These are phyloP conservation scores for Fraxinus xanthoxyloides DNA, from an alignment of 305 asterid genomes.

Conservation along the genomic window DNA sequence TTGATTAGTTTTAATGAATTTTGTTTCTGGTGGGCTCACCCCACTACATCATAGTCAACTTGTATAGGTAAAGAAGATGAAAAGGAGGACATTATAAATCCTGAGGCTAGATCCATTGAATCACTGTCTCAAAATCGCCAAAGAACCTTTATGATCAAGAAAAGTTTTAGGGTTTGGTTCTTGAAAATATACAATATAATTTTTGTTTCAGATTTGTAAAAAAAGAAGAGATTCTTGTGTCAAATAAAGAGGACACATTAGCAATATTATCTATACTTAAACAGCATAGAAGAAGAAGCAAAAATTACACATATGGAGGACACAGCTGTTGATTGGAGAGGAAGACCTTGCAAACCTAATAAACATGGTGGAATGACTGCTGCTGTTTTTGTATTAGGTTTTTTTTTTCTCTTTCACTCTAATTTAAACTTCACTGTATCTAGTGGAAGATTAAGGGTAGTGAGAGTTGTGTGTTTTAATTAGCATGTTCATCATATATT, in stretches of 20 bases:
- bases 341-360: conserved; percentile 51
- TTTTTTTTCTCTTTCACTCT: not conserved
- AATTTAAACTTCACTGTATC: not conserved
- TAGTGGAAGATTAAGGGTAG: not conserved
- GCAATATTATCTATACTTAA: conserved; percentile 4
- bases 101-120: conserved; percentile 20
- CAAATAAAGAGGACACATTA: conserved; percentile 17
- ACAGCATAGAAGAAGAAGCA: not conserved
- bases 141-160: conserved; percentile 14
- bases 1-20: conserved; percentile 23
- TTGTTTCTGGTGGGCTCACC: conserved; percentile 37
- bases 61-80: not conserved
- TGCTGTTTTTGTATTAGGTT: conserved; percentile 65
- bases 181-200: not conserved
- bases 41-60: conserved; percentile 40
- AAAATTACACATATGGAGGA: conserved; percentile 4
- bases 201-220: conserved; percentile 12
- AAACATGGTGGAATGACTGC: conserved; percentile 78
- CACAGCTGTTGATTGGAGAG: conserved; percentile 58
- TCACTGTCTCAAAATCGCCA: conserved; percentile 20
- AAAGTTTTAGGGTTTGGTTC: not conserved
- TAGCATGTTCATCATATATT: not conserved
- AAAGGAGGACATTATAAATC: conserved; percentile 37
- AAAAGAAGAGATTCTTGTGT: conserved; percentile 19
- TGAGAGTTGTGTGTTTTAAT: not conserved